Conservation (phyloP, 192 early-diverging fungal species). For the Pilobolus umbonatus region DNA sequence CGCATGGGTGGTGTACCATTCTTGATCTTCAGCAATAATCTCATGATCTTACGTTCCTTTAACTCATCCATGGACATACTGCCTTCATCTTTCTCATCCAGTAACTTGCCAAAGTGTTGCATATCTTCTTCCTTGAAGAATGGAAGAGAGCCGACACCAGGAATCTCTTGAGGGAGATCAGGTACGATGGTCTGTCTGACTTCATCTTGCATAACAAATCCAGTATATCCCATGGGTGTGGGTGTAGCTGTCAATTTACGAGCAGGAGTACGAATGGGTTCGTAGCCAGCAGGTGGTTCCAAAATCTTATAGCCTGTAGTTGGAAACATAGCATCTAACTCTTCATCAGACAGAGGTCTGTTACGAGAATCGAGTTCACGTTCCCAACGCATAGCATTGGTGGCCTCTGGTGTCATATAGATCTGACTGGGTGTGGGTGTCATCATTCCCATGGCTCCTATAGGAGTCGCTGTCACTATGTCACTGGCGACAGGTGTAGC, state of each 20-base stretch:
- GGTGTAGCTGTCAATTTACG: slow-evolving; percentile 95
- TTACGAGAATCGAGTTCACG: slow-evolving; percentile 86
- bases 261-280: slow-evolving; percentile 92
- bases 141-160: slow-evolving; percentile 81
- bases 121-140: slow-evolving; percentile 97
- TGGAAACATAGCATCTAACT: slow-evolving; percentile 94
- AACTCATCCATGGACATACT: slow-evolving; percentile 80
- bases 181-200: slow-evolving; percentile 42
- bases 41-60: slow-evolving; percentile 95
- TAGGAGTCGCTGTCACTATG: slow-evolving; percentile 70
- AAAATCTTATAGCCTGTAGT: slow-evolving; percentile 85
- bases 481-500: slow-evolving; percentile 68
- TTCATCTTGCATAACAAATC: slow-evolving; percentile 89
- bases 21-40: slow-evolving; percentile 94
- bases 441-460: slow-evolving; percentile 68
- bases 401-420: slow-evolving; percentile 81
- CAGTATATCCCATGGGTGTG: slow-evolving; percentile 72
- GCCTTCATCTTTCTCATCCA: slow-evolving; percentile 81
- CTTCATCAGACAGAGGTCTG: slow-evolving; percentile 82
- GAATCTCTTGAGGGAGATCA: slow-evolving; percentile 81
- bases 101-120: slow-evolving; percentile 92
- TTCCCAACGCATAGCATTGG: slow-evolving; percentile 67
- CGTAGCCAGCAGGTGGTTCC: slow-evolving; percentile 82
- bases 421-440: slow-evolving; percentile 71
- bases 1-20: slow-evolving; percentile 95